Base-by-base conservation (phyloP, 805 yeast species). In the Saturnispora sanitii region DNA sequence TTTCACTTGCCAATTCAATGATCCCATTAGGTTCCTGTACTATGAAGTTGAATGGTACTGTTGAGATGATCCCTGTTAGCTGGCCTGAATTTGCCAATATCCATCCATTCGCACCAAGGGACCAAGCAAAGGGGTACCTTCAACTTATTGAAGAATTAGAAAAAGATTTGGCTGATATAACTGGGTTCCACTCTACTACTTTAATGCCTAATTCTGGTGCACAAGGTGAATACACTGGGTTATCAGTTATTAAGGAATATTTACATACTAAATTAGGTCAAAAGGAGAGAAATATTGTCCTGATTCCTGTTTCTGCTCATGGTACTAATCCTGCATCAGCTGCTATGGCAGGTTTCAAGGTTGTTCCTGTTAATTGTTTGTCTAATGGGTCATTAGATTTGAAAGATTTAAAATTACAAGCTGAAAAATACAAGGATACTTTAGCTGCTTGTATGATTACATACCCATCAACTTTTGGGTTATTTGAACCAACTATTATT, bases 251-350 rank as follows among this genome's bases (percentile, higher is more conserved):
- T 50, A 73, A 78, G 50, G 74, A 82, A 29, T 92, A 84, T 58
- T 75, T 83, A 50, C 51, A 46, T 31, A 74, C 77, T 46, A 66
- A 80, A 17, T 70, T 66, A 34, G 94, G 92, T 32, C 80, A 87
- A 56, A 61, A 70, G 15, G 66, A 77, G 44, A 75, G 98, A 57
- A 77, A 87, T 59, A 71, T 92, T 40, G 92, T 96, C 62, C 70
- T 92, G 57, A 92, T 92, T 52, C 98, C 98, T 4, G 95, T 90
- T 4, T 79, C 92, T 53, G 98, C 98, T 2, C 98, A 92, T 57
- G 98, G 98, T 44, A 92, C 98, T 15, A 92, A 92, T 58, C 98
- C 98, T 19, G 98, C 98, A 0, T 85, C 96, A 34, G 97, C 98
- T 16, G 85, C 95, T 16, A 92, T 92, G 95, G 80, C 94, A 51